Percentiles rank a stretch among this genome's conserved stretches.
These are phyloP conservation scores for Pezicula rhizophila DNA, from an alignment of 2,329 filamentous ascomycete species.

Conservation along the genomic window DNA sequence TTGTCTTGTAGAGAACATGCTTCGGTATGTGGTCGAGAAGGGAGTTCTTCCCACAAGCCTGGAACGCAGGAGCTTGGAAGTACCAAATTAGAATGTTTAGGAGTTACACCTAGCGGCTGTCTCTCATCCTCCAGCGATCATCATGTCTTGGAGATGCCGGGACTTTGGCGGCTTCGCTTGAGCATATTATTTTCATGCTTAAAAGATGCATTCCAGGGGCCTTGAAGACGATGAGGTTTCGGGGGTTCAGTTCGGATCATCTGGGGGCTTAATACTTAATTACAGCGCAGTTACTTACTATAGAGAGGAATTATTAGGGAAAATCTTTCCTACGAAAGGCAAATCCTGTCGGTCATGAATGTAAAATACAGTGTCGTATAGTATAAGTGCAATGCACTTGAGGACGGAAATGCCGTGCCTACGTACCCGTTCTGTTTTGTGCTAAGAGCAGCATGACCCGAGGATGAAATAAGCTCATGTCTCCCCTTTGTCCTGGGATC, in stretches of 20 bases:
- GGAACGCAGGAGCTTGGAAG: neutral
- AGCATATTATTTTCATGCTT: neutral
- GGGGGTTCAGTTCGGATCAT: too few species aligned
- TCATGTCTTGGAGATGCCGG: neutral
- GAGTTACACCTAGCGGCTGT: neutral
- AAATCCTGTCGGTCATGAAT: too few species aligned
- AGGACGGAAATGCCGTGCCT: neutral
- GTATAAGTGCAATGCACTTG: neutral
- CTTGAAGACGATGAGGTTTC: too few species aligned
- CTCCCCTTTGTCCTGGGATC: neutral
- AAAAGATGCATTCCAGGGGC: neutral
- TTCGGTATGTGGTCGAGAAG: neutral
- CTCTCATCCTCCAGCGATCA: neutral
- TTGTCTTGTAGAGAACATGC: neutral
- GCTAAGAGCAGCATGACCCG: neutral
- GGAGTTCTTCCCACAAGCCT: neutral
- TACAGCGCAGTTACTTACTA: too few species aligned
- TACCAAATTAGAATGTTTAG: neutral
- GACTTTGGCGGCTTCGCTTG: too few species aligned
- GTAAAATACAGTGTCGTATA: neutral
- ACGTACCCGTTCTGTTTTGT: neutral
- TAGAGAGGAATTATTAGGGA: too few species aligned
- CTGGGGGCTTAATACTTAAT: too few species aligned
- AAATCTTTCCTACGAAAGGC: too few species aligned
- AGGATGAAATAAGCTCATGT: conserved; percentile 2